phyloP scores from a whole-genome alignment of 2,329 filamentous ascomycete species.

The Colletotrichum salicis region DNA sequence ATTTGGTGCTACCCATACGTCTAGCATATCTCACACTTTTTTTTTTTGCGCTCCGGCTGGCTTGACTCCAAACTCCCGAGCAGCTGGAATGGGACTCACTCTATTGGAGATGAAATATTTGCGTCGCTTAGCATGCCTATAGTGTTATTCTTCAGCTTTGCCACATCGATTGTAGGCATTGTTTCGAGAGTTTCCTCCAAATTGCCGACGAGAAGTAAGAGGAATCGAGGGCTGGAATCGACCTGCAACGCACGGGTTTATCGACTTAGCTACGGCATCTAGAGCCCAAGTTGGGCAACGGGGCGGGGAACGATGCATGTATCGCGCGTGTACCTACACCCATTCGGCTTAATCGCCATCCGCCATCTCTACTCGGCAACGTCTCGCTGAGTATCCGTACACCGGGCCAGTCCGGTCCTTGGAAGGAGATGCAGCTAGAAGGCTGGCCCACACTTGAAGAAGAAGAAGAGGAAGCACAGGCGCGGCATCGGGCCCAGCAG shows the following conservation, averaged over 20 bases:
- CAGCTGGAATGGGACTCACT: background rate
- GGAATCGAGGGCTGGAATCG: conserved; percentile 9
- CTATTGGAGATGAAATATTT: background rate
- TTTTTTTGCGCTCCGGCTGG: conserved; percentile 10
- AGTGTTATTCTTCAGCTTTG: background rate
- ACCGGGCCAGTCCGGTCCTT: background rate
- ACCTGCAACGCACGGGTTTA: conserved; percentile 22
- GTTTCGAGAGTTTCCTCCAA: background rate
- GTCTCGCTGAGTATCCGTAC: background rate
- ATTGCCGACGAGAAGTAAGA: background rate
- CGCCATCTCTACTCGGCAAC: conserved; percentile 2
- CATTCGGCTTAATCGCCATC: conserved; percentile 17
- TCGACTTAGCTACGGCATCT: conserved; percentile 17
- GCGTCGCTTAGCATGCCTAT: background rate
- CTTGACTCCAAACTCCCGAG: background rate
- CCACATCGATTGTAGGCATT: background rate
- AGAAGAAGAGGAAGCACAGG: background rate
- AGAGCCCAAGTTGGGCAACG: conserved; percentile 18
- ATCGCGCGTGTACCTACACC: conserved; percentile 21
- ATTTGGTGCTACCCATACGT: conserved; percentile 11
- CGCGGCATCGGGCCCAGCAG: background rate
- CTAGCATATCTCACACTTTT: conserved; percentile 20
- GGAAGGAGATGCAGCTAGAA: conserved; percentile 1
- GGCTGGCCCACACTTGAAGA: background rate
- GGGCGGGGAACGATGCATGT: conserved; percentile 22